Evolutionary conservation across 345 rosid species (phyloP).

Genomic region (Eucalyptus rudis): DNA sequence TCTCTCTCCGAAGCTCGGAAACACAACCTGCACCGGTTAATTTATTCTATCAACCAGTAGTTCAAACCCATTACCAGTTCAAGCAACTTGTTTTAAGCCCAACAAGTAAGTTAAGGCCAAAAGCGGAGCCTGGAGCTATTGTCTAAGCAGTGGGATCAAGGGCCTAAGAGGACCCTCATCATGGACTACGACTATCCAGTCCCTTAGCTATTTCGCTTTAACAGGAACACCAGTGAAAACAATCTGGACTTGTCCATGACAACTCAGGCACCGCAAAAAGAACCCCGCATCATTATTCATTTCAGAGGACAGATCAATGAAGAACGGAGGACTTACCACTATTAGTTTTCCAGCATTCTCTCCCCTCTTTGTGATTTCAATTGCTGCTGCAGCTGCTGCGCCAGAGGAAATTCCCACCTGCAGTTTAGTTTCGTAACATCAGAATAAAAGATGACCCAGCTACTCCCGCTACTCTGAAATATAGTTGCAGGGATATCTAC

Average conservation of each 20-base stretch:
- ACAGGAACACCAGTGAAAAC: not conserved
- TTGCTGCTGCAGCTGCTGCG: slow-evolving; percentile 76
- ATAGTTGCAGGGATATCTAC: not conserved
- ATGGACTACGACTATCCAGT: not conserved
- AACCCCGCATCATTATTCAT: not conserved
- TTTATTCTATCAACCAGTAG: not conserved
- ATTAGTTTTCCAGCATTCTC: slow-evolving; percentile 79
- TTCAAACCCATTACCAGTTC: not conserved
- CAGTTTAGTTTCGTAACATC: not conserved
- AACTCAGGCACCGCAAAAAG: not conserved
- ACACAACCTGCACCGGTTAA: slow-evolving; percentile 38
- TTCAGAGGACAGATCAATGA: not conserved
- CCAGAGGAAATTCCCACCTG: slow-evolving; percentile 95
- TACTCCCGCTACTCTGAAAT: not conserved
- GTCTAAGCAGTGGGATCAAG: not conserved
- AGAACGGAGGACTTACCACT: slow-evolving; percentile 32
- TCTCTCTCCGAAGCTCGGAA: slow-evolving; percentile 74
- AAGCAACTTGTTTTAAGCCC: not conserved
- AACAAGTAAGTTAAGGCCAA: not conserved
- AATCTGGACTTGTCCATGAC: not conserved
- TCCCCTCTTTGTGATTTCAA: slow-evolving; percentile 65
- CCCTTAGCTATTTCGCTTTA: not conserved
- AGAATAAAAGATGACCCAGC: not conserved
- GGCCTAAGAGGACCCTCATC: too few species aligned
- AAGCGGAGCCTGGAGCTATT: not conserved